Percentiles rank a stretch among this genome's conserved stretches.
Evolutionary conservation across 768 basidiomycete genomes (phyloP).

Genomic region (Fistulinella prunicolor): DNA sequence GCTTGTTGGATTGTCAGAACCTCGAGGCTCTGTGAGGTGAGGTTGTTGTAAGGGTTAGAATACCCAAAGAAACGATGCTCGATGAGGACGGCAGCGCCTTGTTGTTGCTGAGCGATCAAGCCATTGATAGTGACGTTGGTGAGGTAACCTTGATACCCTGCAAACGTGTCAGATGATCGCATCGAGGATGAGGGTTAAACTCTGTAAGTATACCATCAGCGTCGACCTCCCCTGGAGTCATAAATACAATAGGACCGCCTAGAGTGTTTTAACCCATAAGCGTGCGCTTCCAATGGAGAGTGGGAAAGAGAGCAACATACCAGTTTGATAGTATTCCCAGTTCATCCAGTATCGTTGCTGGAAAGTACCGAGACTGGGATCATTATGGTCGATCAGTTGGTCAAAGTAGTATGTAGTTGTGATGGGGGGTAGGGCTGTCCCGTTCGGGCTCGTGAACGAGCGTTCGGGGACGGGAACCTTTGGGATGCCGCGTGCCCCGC

Average conservation of each 20-base stretch:
- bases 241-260: slow-evolving; percentile 28
- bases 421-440: slow-evolving; percentile 24
- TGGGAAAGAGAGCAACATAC: slow-evolving; percentile 21
- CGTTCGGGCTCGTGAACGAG: slow-evolving; percentile 18
- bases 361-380: slow-evolving; percentile 70
- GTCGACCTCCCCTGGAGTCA: slow-evolving; percentile 63
- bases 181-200: background rate
- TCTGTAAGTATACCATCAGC: slow-evolving; percentile 37
- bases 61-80: slow-evolving; percentile 76
- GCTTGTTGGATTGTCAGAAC: slow-evolving; percentile 71
- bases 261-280: background rate
- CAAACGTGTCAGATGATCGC: background rate
- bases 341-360: slow-evolving; percentile 72
- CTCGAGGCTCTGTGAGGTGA: slow-evolving; percentile 54
- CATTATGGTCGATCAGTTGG: slow-evolving; percentile 42
- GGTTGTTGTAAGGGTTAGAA: slow-evolving; percentile 67
- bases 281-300: background rate
- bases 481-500: slow-evolving; percentile 15
- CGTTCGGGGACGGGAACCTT: slow-evolving; percentile 9
- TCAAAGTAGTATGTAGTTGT: slow-evolving; percentile 31
- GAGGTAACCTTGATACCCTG: slow-evolving; percentile 47
- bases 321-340: slow-evolving; percentile 60
- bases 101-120: slow-evolving; percentile 61
- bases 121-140: slow-evolving; percentile 65
- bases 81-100: slow-evolving; percentile 58